These are phyloP conservation scores for Papiliotrema laurentii DNA, from an alignment of 1,284 basidiomycete genomes.

Conservation along the genomic window DNA sequence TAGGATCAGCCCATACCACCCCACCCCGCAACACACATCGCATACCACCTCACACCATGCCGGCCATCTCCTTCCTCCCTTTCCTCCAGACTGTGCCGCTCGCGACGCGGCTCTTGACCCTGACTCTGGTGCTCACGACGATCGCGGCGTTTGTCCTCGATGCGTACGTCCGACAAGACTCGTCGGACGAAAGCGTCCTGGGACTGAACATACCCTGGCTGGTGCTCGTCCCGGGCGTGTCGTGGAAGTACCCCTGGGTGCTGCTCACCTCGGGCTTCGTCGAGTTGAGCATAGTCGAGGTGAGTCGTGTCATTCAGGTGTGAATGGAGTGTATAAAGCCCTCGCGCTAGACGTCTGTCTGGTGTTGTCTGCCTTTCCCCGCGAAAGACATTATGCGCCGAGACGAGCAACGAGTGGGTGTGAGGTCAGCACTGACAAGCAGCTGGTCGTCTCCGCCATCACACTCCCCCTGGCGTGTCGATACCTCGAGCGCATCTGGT, in stretches of 20 bases:
- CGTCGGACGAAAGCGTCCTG: background rate
- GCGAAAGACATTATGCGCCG: too few species aligned
- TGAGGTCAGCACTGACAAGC: background rate
- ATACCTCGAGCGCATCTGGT: conserved; percentile 93
- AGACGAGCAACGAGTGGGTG: background rate
- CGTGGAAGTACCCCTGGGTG: conserved; percentile 88
- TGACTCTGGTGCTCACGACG: conserved; percentile 61
- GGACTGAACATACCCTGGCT: conserved; percentile 61
- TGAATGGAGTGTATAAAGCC: too few species aligned
- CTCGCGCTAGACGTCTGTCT: too few species aligned
- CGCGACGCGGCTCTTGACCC: conserved; percentile 72
- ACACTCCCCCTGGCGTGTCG: conserved; percentile 76
- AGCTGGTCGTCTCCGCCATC: conserved; percentile 74
- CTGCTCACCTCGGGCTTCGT: conserved; percentile 81
- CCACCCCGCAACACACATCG: background rate
- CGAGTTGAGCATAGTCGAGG: conserved; percentile 79
- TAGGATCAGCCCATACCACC: too few species aligned
- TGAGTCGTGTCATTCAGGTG: too few species aligned
- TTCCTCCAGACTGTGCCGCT: conserved; percentile 45
- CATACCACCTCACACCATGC: conserved; percentile 25
- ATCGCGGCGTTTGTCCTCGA: conserved; percentile 57
- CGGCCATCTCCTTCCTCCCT: conserved; percentile 44
- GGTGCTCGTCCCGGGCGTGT: conserved; percentile 75
- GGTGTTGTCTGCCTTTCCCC: too few species aligned
- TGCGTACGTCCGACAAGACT: conserved; percentile 7